Evolutionary conservation across 768 basidiomycete genomes (phyloP), one percentile per base, ranked within the genome.

Genomic region (Mycena galericulata): DNA sequence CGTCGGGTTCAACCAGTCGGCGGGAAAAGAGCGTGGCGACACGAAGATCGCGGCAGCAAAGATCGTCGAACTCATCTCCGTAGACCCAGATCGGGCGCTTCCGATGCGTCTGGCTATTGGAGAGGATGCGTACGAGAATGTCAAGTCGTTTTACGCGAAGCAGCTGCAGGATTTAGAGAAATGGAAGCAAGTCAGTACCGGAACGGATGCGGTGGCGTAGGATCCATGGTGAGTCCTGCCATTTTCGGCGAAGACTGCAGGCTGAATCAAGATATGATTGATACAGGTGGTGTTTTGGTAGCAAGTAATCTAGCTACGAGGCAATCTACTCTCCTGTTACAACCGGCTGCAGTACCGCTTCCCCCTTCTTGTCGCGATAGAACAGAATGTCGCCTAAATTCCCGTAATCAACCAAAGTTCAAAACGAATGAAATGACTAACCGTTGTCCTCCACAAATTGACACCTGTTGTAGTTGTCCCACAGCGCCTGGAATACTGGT

Each of bases 381-480:
- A 70, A 70, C 9, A 70, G 12, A 29, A 70, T 38, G 14, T 53
- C 63, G 14, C 68, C 68, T 70, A 15, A 5, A 24, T 11, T 36
- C 14, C 34, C 14, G 34, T n/a, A n/a, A n/a, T n/a, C n/a, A n/a
- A 20, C 5, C 17, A 20, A 47, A 1, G 9, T 6, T n/a, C 30
- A 11, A 10, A 51, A 34, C 18, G 34, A 27, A 36, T 6, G n/a
- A n/a, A 22, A 30, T 32, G 14, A 55, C 60, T 22, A 6, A 74
- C 79, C 79, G 41, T 78, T 72, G 57, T 80, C 79, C 43, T 80
- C 79, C 4, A 80, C 79, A 55, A 79, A 80, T 41, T 79, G 77
- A 62, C 80, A 81, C n/a, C 60, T 47, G 58, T 75, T 80, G 57
- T 79, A 80, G 43, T 71, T 76, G 6, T 75, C 68, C 80, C 80